Evolutionary conservation across 2,329 filamentous ascomycete genomes (phyloP), one percentile per base, ranked within the genome.

Genomic region (Fusarium tjaetaba): DNA sequence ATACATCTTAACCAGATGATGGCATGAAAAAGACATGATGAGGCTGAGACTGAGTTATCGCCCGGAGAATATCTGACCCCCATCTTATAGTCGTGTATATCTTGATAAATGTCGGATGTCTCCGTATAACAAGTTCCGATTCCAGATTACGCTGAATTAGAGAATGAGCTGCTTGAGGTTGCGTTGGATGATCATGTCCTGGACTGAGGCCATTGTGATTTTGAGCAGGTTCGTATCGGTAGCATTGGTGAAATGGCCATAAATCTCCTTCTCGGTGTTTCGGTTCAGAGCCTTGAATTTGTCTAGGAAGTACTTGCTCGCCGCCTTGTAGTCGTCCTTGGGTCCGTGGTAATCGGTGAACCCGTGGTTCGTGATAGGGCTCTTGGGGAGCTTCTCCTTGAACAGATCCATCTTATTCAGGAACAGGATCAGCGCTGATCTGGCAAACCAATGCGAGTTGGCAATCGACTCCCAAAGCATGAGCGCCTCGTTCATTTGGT

Each of bases 371-470:
- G 89, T 90, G 74, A 96, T 92, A 7, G 93, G 91, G 72, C 91
- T 94, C 64, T 88, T 85, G 6, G 87, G 83, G 41, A 96, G 86
- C 85, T 96, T 96, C 78, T 92, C 90, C 81, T 90, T 92, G 87
- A 96, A 96, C 18, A 95, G 86, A 82, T 96, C 93, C 85, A 95
- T 95, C 85, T 96, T 96, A 87, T 95, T 96, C 68, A 96, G 87
- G 84, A 96, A 96, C 58, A 96, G 88, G 74, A 96, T 95, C 68
- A 95, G 91, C 3, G 93, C 91, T 45, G 93, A 94, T 76, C 92
- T 92, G 77, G 91, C 90, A 84, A 96, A 96, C 93, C 93, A 96
- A 80, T 94, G 93, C 8, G 93, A 94, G 80, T 95, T 95, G 79
- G 93, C 93, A 73, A 96, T 92, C 3, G 93, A 95, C 81, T 95